phyloP scores from a whole-genome alignment of 345 rosid species.

The Toxicodendron radicans region DNA sequence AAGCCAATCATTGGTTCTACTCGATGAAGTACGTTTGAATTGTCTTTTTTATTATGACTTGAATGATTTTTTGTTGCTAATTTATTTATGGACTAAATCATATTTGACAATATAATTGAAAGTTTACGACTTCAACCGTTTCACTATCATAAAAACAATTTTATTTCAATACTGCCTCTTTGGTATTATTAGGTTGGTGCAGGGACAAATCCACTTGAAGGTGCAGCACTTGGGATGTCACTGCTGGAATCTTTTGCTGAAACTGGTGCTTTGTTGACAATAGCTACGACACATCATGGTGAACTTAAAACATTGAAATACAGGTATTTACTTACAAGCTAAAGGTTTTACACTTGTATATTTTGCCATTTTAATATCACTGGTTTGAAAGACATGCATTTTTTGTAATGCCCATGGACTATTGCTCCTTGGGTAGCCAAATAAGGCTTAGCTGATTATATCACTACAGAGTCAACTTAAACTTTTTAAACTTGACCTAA shows the following conservation, averaged over 20 bases:
- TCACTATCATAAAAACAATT: background rate
- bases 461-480: background rate
- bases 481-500: background rate
- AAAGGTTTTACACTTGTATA: slow-evolving; percentile 12
- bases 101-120: background rate
- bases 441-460: background rate
- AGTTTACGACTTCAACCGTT: background rate
- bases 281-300: slow-evolving; percentile 93
- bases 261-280: slow-evolving; percentile 70
- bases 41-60: slow-evolving; percentile 1
- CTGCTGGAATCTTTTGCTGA: slow-evolving; percentile 82
- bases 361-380: background rate
- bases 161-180: slow-evolving; percentile 3
- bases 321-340: slow-evolving; percentile 46
- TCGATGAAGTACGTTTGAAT: slow-evolving; percentile 76
- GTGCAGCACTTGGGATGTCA: slow-evolving; percentile 95
- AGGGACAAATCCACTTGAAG: slow-evolving; percentile 98
- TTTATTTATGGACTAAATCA: background rate
- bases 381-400: slow-evolving; percentile 8
- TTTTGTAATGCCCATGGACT: background rate
- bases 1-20: slow-evolving; percentile 71
- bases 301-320: slow-evolving; percentile 91
- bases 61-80: background rate
- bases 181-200: slow-evolving; percentile 70
- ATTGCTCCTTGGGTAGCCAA: background rate